Evolutionary conservation across 2,329 filamentous ascomycete genomes (phyloP), one percentile per base, ranked within the genome.

Genomic region (Fusarium devonianum): DNA sequence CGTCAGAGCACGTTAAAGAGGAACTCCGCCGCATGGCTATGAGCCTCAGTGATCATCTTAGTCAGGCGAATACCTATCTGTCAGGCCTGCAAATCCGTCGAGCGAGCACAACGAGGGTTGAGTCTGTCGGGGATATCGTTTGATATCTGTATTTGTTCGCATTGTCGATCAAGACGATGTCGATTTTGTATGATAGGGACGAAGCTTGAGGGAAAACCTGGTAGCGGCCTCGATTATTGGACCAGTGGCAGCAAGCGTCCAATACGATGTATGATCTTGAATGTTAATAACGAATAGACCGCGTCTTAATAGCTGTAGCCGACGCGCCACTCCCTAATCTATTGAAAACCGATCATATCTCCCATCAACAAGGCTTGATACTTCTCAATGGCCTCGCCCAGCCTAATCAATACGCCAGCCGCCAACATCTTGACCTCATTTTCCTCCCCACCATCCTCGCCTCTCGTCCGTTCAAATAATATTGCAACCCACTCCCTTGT

Each of bases 401-500:
- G 78, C 66, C 87, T 87, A 23, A 97, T 83, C 62, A 95, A 71
- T 38, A 92, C 85, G 0, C 86, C 89, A 0, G 90, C 90, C 4
- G 89, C 87, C 64, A 94, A 67, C 75, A 86, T 89, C 75, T 91
- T 88, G 22, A 93, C 84, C 54, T 88, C 85, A 50, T 89, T 89
- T 68, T 94, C 90, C 67, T 96, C 88, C 26, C 77, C 73, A 14
- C 78, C 75, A 39, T 78, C 78, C 0, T 75, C 75, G 0, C 80
- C 80, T 21, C 76, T 73, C 7, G 74, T 76, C 23, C 76, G 76
- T 51, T 88, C 83, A 71, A 97, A 95, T 2, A 97, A 81, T 44
- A 78, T 78, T 32, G 85, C 81, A 2, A 90, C 88, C 94, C 94
- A 99, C 65, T 91, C 89, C 63, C 90, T 84, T 51, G 90, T 89